Percentiles rank a stretch among this genome's conserved stretches.
Conservation (phyloP, 2,329 filamentous ascomycete genomes). For the Stagonosporopsis vannaccii region DNA sequence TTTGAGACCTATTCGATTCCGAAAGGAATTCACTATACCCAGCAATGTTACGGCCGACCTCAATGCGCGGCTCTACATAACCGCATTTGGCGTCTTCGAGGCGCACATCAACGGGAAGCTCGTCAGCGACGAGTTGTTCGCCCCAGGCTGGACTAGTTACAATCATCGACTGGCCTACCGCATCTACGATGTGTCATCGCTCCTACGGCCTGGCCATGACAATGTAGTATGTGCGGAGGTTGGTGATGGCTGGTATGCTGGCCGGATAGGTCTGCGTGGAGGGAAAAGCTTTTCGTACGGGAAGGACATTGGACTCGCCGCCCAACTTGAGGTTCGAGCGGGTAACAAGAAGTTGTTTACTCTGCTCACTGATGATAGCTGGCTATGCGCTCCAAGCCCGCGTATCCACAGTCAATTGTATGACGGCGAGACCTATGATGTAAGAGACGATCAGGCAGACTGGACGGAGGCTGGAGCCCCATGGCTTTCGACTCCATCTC, state of each 20-base stretch:
- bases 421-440: not conserved
- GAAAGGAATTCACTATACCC: not conserved
- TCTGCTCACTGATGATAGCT: not conserved
- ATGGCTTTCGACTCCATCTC: not conserved
- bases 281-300: not conserved
- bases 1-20: not conserved
- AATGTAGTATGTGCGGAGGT: constrained; percentile 55
- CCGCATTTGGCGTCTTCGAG: constrained; percentile 19
- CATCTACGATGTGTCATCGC: constrained; percentile 58
- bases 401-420: not conserved
- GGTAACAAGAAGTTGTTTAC: not conserved
- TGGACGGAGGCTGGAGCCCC: not conserved
- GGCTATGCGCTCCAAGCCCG: not conserved
- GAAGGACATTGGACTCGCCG: not conserved
- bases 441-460: not conserved
- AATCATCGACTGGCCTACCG: constrained; percentile 59
- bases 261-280: constrained; percentile 43
- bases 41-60: not conserved
- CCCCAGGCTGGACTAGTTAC: constrained; percentile 63
- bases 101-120: constrained; percentile 18
- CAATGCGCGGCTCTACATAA: constrained; percentile 20
- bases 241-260: constrained; percentile 61
- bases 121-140: constrained; percentile 40
- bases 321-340: not conserved
- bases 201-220: constrained; percentile 37